Evolutionary conservation across 306 rosid genomes (phyloP).

Genomic region (Sphenostylis stenocarpa): DNA sequence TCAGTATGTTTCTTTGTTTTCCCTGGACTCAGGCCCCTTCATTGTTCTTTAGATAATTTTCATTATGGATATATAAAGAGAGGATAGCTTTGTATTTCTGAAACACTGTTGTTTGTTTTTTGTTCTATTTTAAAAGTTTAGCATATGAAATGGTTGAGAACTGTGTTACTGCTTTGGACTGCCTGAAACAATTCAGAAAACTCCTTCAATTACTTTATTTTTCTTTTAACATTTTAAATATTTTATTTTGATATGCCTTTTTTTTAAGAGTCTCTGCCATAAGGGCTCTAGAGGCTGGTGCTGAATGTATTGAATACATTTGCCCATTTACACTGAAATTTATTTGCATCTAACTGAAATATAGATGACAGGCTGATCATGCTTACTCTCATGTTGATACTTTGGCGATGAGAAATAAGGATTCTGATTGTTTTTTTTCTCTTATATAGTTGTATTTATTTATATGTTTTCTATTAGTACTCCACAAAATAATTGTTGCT

Average conservation of each 20-base stretch:
- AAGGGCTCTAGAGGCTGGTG: neutral
- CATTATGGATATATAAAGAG: neutral
- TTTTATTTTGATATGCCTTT: neutral
- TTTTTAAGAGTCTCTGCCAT: neutral
- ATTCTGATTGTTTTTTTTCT: neutral
- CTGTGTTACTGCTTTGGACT: neutral
- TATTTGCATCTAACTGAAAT: constrained; percentile 3
- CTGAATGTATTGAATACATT: neutral
- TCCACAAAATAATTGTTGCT: neutral
- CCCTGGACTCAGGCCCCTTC: neutral
- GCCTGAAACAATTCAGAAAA: neutral
- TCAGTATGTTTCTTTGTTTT: constrained; percentile 58
- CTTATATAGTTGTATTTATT: neutral
- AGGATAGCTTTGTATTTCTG: neutral
- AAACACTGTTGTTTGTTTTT: neutral
- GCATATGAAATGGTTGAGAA: neutral
- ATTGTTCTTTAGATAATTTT: neutral
- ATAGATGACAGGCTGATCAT: neutral
- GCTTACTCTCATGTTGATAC: neutral
- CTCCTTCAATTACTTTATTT: neutral
- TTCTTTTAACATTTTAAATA: neutral
- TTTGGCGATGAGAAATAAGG: constrained; percentile 2
- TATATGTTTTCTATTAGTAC: neutral
- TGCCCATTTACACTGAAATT: neutral
- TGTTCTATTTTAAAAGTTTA: neutral